A percentile compares a stretch with the other conserved stretches of the same genome.
phyloP scores from a whole-genome alignment of 495 filamentous ascomycete species.

The Pseudevernia furfuracea region DNA sequence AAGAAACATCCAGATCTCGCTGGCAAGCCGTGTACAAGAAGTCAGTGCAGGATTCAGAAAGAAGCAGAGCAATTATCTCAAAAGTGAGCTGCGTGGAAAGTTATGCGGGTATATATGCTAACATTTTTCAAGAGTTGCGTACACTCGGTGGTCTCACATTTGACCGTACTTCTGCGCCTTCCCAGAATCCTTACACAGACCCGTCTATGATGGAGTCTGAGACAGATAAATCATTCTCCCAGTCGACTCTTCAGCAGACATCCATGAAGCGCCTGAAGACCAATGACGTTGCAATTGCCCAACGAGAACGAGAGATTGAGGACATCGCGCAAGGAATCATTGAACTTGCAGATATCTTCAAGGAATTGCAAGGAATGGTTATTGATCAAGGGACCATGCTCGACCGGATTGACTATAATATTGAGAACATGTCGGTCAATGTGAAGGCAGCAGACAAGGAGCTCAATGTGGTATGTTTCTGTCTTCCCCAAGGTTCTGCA shows the following conservation, averaged over 20 bases:
- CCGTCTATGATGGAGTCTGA: conserved; percentile 84
- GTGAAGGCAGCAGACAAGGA: conserved; percentile 91
- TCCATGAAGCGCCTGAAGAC: conserved; percentile 57
- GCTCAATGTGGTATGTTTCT: conserved; percentile 61
- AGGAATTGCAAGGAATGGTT: conserved; percentile 90
- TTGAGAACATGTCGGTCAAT: conserved; percentile 82
- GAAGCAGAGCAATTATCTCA: conserved; percentile 93
- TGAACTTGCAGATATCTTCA: conserved; percentile 91
- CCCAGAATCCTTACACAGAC: conserved; percentile 57
- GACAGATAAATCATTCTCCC: conserved; percentile 84
- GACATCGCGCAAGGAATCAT: conserved; percentile 97
- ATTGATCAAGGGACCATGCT: conserved; percentile 98
- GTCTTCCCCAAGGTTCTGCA: background rate
- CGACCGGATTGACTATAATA: conserved; percentile 96
- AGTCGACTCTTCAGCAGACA: conserved; percentile 74
- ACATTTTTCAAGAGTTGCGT: conserved; percentile 59
- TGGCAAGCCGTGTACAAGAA: conserved; percentile 84
- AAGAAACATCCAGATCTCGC: conserved; percentile 84
- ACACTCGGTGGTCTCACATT: conserved; percentile 63
- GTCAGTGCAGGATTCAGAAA: conserved; percentile 88
- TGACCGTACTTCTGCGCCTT: conserved; percentile 56
- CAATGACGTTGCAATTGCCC: conserved; percentile 79
- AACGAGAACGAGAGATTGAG: conserved; percentile 94
- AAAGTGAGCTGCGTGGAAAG: conserved; percentile 49
- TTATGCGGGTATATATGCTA: background rate